A percentile compares a stretch with the other conserved stretches of the same genome.
phyloP scores from a whole-genome alignment of 805 yeast genomes.

The Candida germanica region DNA sequence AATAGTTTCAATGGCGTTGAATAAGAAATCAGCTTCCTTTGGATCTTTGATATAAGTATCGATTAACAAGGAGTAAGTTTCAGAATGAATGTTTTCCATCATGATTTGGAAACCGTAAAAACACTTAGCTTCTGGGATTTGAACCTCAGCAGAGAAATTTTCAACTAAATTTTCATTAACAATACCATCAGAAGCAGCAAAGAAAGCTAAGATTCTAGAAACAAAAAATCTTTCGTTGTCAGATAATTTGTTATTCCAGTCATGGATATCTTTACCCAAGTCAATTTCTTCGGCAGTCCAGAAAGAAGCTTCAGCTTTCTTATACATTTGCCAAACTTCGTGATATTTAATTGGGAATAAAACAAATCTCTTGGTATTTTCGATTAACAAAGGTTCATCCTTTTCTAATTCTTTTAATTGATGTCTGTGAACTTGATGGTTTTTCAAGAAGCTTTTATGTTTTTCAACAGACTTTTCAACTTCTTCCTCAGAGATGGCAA shows the following conservation, averaged over 20 bases:
- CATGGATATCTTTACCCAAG: conserved; percentile 83
- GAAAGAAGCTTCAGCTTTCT: conserved; percentile 98
- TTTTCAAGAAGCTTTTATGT: conserved; percentile 56
- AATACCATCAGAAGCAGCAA: conserved; percentile 98
- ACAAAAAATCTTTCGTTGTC: conserved; percentile 91
- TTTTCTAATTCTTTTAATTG: conserved; percentile 70
- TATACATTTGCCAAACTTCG: conserved; percentile 98
- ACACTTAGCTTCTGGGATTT: conserved; percentile 95
- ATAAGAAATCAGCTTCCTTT: conserved; percentile 82
- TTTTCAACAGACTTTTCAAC: conserved; percentile 23
- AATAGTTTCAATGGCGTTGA: conserved; percentile 93
- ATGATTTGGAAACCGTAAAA: conserved; percentile 99
- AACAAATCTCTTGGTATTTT: conserved; percentile 86
- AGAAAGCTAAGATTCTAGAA: conserved; percentile 92
- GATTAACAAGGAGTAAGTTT: conserved; percentile 90
- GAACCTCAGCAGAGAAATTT: conserved; percentile 96
- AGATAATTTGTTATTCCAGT: conserved; percentile 87
- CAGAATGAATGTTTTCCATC: conserved; percentile 99
- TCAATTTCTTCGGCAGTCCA: conserved; percentile 99
- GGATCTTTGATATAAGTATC: conserved; percentile 97
- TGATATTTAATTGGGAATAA: conserved; percentile 95
- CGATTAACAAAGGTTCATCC: conserved; percentile 83
- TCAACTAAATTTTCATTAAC: conserved; percentile 97
- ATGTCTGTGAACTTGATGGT: conserved; percentile 71
- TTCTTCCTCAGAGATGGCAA: conserved; percentile 12